A percentile compares a stretch with the other conserved stretches of the same genome.
These are phyloP conservation scores for Hermanozyma aechmeae DNA, from an alignment of 805 yeast species.

Conservation along the genomic window DNA sequence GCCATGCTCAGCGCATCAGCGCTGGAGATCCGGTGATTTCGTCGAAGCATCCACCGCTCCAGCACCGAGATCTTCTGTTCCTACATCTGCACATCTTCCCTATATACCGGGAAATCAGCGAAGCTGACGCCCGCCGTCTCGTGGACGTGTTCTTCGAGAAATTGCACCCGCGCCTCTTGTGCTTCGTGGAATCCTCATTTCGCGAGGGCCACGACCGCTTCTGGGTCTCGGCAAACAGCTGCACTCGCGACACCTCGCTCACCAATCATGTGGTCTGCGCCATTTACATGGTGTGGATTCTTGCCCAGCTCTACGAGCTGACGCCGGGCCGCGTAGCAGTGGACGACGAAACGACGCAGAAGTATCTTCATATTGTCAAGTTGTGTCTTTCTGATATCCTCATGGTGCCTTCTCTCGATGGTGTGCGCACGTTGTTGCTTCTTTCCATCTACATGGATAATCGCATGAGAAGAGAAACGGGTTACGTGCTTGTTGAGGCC, in stretches of 20 bases:
- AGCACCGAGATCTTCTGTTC: background rate
- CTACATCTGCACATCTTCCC: constrained; percentile 21
- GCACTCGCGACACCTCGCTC: background rate
- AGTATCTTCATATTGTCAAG: constrained; percentile 32
- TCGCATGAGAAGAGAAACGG: constrained; percentile 37
- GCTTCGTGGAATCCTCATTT: constrained; percentile 14
- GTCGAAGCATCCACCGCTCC: constrained; percentile 1
- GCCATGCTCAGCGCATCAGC: background rate
- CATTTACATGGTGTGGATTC: constrained; percentile 38
- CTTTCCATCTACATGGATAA: constrained; percentile 36
- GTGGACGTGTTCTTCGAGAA: constrained; percentile 29
- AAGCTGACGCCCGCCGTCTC: constrained; percentile 26
- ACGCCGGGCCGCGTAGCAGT: constrained; percentile 3
- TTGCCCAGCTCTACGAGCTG: constrained; percentile 23
- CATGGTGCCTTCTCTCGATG: constrained; percentile 34
- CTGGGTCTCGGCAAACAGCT: background rate
- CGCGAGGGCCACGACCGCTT: background rate
- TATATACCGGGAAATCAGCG: constrained; percentile 19
- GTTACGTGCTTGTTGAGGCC: constrained; percentile 37
- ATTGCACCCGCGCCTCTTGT: constrained; percentile 35
- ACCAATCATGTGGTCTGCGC: constrained; percentile 22
- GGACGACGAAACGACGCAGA: constrained; percentile 14
- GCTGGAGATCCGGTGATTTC: constrained; percentile 1
- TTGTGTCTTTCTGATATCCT: constrained; percentile 34
- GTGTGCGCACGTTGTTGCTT: constrained; percentile 33